Evolutionary conservation across 1,284 basidiomycete genomes (phyloP).

Genomic region (Moniliella sp.): DNA sequence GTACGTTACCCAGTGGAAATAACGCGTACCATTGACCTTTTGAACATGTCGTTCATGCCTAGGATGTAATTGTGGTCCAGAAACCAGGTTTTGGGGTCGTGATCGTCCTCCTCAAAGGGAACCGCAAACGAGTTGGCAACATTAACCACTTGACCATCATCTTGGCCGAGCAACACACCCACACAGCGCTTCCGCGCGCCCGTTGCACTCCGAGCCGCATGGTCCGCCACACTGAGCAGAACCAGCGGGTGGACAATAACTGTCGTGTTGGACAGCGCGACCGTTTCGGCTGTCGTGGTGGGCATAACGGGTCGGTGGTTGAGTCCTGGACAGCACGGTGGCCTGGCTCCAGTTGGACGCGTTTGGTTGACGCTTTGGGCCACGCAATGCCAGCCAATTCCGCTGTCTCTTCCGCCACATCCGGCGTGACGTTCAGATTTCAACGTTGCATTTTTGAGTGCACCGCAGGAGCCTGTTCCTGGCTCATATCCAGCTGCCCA

Average conservation of each 20-base stretch:
- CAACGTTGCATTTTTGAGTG: too few species aligned
- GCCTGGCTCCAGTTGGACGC: too few species aligned
- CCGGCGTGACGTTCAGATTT: too few species aligned
- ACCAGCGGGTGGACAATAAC: conserved; percentile 31
- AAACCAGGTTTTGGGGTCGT: conserved; percentile 93
- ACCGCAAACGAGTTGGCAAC: conserved; percentile 82
- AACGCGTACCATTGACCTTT: conserved; percentile 72
- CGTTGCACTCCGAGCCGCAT: conserved; percentile 24
- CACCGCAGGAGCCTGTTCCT: too few species aligned
- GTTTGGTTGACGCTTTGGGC: too few species aligned
- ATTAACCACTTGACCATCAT: conserved; percentile 75
- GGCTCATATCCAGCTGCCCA: too few species aligned
- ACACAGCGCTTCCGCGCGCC: conserved; percentile 55
- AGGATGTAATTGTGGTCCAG: conserved; percentile 95
- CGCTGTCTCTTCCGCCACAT: too few species aligned
- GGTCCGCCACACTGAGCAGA: conserved; percentile 31
- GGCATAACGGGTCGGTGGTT: too few species aligned
- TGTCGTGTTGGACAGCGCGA: conserved; percentile 11
- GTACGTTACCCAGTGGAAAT: too few species aligned
- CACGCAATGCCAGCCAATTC: too few species aligned
- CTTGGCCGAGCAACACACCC: conserved; percentile 78
- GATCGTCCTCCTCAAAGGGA: conserved; percentile 93
- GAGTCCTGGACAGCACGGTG: too few species aligned
- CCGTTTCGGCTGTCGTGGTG: conserved; percentile 3
- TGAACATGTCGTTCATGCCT: conserved; percentile 97